Base-by-base conservation (phyloP, 2,329 filamentous ascomycete genomes). In the Cladosporium sp. region DNA sequence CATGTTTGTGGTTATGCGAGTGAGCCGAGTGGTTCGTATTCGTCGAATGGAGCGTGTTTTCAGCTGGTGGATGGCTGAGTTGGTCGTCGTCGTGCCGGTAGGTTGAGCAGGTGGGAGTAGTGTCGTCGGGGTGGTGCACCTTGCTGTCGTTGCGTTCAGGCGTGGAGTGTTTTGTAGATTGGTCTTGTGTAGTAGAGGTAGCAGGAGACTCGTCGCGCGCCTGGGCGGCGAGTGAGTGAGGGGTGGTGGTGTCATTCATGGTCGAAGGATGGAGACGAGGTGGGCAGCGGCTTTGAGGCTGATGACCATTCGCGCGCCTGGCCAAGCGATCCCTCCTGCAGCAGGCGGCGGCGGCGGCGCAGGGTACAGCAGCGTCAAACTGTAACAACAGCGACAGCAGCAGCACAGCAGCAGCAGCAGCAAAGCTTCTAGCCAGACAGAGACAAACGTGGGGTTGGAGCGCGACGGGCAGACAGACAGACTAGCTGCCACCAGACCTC, bases 1-100 rank as follows among this genome's bases (percentile, higher is more conserved):
- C 45, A 48, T 48, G 36, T 25, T 48, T 40, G 27, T 40, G 45
- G 38, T 40, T 39, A 20, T 32, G 43, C 25, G 25, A 25, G 16
- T 40, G 30, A 6, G 45, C 45, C 7, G 36, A 20, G 16, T 18
- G 38, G 45, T 40, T 48, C 15, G 45, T 38, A 35, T 30, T 22
- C 22, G 35, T 39, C 43, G n/a, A 30, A 38, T 30, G 33, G 22
- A 20, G 35, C 43, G n/a, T n/a, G n/a, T n/a, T n/a, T n/a, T n/a
- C n/a, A n/a, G n/a, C n/a, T n/a, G n/a, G n/a, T n/a, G n/a, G 22
- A 9, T 15, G 15, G 13, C 32, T 35, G 12, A 16, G 32, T n/a
- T 16, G 32, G 32, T 35, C 7, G 32, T 35, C 13, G 11, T 35
- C 12, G 32, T 47, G 43, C 15, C 22, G n/a, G 7, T 13, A 3